Evolutionary conservation across 2,329 filamentous ascomycete species (phyloP).

Genomic region (Davidsoniella eucalypti): DNA sequence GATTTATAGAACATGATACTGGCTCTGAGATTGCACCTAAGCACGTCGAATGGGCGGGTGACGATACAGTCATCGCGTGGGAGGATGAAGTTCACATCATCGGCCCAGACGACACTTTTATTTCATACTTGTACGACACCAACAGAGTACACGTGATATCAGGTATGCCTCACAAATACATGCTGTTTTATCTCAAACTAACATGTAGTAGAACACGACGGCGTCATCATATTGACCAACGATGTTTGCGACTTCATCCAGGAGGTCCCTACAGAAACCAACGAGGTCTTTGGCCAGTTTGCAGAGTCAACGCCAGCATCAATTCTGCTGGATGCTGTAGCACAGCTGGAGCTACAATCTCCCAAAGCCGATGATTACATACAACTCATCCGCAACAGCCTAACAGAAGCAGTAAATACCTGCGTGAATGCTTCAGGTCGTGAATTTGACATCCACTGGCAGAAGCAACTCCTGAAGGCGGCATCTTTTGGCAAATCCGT

Average conservation of each 20-base stretch:
- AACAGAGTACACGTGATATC: conserved; percentile 77
- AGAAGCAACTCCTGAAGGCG: conserved; percentile 89
- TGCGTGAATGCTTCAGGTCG: conserved; percentile 88
- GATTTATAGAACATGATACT: conserved; percentile 81
- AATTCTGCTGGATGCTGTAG: conserved; percentile 82
- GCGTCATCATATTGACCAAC: conserved; percentile 78
- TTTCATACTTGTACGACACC: conserved; percentile 74
- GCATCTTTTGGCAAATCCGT: conserved; percentile 97
- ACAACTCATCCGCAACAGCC: conserved; percentile 71
- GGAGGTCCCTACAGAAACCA: conserved; percentile 70
- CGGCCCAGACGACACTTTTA: conserved; percentile 62
- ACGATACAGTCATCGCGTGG: conserved; percentile 90
- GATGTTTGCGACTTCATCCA: conserved; percentile 97
- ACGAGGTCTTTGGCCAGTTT: conserved; percentile 77
- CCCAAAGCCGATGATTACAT: conserved; percentile 97
- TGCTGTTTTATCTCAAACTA: not conserved
- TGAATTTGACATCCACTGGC: conserved; percentile 80
- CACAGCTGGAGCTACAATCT: conserved; percentile 80
- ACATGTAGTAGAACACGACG: conserved; percentile 45
- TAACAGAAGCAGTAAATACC: conserved; percentile 84
- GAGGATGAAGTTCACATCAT: conserved; percentile 94
- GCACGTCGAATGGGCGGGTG: conserved; percentile 90
- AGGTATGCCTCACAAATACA: conserved; percentile 34
- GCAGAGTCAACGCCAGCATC: conserved; percentile 81
- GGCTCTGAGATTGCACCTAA: conserved; percentile 70